phyloP scores from a whole-genome alignment of 306 rosid species.

The Clitoria ternatea region DNA sequence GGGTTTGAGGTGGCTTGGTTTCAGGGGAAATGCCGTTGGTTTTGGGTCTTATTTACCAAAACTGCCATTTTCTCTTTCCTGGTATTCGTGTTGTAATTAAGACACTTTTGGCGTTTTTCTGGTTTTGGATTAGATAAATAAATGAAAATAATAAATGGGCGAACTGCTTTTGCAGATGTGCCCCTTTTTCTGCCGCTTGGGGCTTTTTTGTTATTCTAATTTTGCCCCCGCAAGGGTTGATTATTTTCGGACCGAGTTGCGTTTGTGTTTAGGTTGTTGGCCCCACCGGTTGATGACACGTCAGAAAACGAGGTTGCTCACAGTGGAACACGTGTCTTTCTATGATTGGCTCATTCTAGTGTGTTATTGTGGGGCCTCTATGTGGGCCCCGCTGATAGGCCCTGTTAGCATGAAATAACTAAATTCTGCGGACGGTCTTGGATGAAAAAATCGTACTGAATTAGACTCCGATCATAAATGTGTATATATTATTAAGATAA shows the following conservation, averaged over 20 bases:
- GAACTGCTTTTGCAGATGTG: neutral
- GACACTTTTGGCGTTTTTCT: slow-evolving; percentile 1
- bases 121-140: slow-evolving; percentile 15
- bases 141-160: neutral
- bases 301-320: neutral
- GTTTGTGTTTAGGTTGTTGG: neutral
- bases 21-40: slow-evolving; percentile 10
- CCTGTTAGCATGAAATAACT: slow-evolving; percentile 15
- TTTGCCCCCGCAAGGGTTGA: neutral
- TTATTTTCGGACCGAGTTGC: neutral
- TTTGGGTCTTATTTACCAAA: slow-evolving; percentile 24
- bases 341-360: neutral
- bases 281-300: slow-evolving; percentile 11
- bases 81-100: neutral
- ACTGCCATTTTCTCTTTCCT: slow-evolving; percentile 22
- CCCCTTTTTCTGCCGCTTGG: slow-evolving; percentile 13
- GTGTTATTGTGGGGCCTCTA: too few species aligned
- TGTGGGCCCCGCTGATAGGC: neutral
- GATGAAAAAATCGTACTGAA: slow-evolving; percentile 1
- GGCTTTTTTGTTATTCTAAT: neutral
- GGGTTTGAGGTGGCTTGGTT: neutral
- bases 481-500: too few species aligned
- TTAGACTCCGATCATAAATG: neutral
- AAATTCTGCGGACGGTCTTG: neutral
- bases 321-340: neutral